Evolutionary conservation across 1,284 basidiomycete species (phyloP).

Genomic region (Farysia itapuensis): DNA sequence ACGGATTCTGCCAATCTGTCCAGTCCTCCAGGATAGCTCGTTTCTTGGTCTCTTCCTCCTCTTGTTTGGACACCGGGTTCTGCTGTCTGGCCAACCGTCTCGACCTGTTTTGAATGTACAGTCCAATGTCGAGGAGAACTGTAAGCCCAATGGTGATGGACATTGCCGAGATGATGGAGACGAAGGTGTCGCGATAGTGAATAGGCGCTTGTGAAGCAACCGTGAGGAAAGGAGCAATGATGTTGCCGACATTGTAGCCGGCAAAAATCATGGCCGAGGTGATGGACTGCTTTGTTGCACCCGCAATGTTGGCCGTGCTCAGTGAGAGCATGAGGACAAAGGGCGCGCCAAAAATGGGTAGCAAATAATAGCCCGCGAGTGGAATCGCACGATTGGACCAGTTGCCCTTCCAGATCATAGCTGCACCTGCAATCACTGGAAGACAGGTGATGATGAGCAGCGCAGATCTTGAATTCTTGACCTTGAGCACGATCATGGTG

Average conservation of each 20-base stretch:
- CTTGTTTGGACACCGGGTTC: conserved; percentile 10
- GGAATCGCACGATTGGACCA: conserved; percentile 62
- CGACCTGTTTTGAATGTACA: conserved; percentile 26
- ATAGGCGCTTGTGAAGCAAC: conserved; percentile 46
- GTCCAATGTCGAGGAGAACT: conserved; percentile 13
- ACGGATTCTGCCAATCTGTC: conserved; percentile 37
- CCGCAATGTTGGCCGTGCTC: conserved; percentile 62
- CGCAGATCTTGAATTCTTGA: conserved; percentile 60
- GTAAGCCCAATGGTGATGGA: conserved; percentile 34
- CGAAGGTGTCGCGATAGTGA: conserved; percentile 64
- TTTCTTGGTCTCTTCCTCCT: conserved; percentile 21
- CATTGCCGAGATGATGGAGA: conserved; percentile 61
- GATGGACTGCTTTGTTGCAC: conserved; percentile 63
- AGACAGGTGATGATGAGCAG: conserved; percentile 63
- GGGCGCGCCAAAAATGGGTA: conserved; percentile 63
- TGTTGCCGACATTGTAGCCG: conserved; percentile 59
- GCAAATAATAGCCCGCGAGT: conserved; percentile 63
- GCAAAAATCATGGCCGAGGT: conserved; percentile 61
- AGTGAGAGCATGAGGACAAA: conserved; percentile 63
- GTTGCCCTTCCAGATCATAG: conserved; percentile 63
- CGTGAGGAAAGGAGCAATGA: conserved; percentile 56
- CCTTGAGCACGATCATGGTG: conserved; percentile 60
- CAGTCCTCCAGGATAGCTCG: conserved; percentile 27
- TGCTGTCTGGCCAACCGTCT: conserved; percentile 7
- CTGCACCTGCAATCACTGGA: conserved; percentile 63